phyloP scores from a whole-genome alignment of 2,329 filamentous ascomycete genomes.

The Akanthomyces lecanii region DNA sequence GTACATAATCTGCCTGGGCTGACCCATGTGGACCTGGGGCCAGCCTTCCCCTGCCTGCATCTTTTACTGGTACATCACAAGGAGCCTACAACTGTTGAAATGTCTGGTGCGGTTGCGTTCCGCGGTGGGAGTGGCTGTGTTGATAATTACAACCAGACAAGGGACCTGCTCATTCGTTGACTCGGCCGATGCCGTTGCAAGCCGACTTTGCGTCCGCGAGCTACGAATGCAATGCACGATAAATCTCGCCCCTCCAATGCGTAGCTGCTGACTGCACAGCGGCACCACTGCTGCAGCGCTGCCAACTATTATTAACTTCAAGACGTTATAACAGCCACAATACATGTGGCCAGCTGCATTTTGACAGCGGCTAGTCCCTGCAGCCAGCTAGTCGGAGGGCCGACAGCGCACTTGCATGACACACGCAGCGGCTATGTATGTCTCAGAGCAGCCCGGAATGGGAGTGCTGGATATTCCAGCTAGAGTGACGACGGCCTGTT shows the following conservation, averaged over 20 bases:
- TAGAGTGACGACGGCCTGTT: slow-evolving; percentile 8
- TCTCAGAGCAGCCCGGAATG: slow-evolving; percentile 23
- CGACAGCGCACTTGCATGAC: slow-evolving; percentile 38
- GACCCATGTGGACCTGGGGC: slow-evolving; percentile 10
- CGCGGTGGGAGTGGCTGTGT: background rate
- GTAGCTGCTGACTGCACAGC: background rate
- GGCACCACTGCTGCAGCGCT: background rate
- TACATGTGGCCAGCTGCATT: slow-evolving; percentile 2
- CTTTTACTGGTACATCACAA: background rate
- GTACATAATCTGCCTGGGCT: slow-evolving; percentile 12
- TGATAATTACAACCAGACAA: background rate
- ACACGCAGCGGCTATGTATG: slow-evolving; percentile 41
- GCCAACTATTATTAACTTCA: background rate
- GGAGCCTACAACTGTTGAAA: background rate
- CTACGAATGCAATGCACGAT: slow-evolving; percentile 14
- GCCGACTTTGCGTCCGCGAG: background rate
- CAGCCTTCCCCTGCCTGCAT: background rate
- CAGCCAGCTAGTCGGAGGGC: slow-evolving; percentile 6
- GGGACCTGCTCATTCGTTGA: background rate
- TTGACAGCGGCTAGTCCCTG: slow-evolving; percentile 10
- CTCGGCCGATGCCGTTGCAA: slow-evolving; percentile 13
- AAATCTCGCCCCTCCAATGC: slow-evolving; percentile 6
- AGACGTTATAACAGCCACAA: background rate
- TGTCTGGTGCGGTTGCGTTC: background rate
- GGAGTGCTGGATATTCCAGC: background rate